These are phyloP conservation scores for Candida rishiriensis DNA, from an alignment of 805 yeast genomes.

Conservation along the genomic window DNA sequence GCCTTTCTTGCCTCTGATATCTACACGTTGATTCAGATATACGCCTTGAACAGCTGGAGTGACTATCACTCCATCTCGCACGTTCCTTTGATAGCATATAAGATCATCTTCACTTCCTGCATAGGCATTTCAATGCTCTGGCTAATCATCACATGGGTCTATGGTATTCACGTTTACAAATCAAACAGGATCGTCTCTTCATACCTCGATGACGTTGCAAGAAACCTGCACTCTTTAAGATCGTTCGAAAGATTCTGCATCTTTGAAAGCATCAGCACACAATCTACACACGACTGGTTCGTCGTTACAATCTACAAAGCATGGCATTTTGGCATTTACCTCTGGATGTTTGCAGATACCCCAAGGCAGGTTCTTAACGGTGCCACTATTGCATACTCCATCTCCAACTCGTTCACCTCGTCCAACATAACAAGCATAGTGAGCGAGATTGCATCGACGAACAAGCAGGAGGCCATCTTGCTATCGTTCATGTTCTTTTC, in stretches of 20 bases:
- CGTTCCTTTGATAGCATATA: constrained; percentile 28
- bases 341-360: constrained; percentile 68
- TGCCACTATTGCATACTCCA: constrained; percentile 55
- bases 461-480: constrained; percentile 64
- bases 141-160: constrained; percentile 49
- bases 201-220: constrained; percentile 64
- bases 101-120: constrained; percentile 47
- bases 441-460: constrained; percentile 51
- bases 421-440: constrained; percentile 42
- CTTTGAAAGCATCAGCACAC: constrained; percentile 61
- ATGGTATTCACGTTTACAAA: constrained; percentile 54
- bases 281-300: constrained; percentile 62
- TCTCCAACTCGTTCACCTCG: constrained; percentile 38
- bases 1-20: constrained; percentile 63
- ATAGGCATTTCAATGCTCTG: constrained; percentile 65
- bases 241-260: constrained; percentile 69
- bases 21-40: constrained; percentile 69
- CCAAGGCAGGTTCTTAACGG: constrained; percentile 87
- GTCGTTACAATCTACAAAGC: constrained; percentile 64
- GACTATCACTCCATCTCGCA: constrained; percentile 28
- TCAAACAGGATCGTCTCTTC: constrained; percentile 64
- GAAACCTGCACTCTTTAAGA: constrained; percentile 49
- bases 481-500: constrained; percentile 74
- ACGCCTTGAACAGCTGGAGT: constrained; percentile 55
- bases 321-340: constrained; percentile 54